Percentiles rank a stretch among this genome's conserved stretches.
Evolutionary conservation across 1,139 yeast genomes (phyloP).

Genomic region (Meyerozyma guilliermondii): DNA sequence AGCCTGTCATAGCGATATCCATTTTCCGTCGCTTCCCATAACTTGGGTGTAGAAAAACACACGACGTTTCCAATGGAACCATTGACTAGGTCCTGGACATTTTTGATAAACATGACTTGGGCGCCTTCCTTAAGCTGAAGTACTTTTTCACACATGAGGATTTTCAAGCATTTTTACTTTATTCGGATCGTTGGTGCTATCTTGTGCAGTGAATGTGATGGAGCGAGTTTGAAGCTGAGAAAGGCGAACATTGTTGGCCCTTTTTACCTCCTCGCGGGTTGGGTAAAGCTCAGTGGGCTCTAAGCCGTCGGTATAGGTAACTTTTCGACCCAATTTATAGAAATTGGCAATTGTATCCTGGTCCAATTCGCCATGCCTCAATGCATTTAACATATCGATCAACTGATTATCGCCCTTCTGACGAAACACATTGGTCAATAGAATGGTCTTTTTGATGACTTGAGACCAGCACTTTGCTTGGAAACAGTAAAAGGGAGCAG

Average conservation of each 20-base stretch:
- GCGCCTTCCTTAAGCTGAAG: conserved; percentile 52
- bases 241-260: conserved; percentile 58
- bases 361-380: conserved; percentile 63
- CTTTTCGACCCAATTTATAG: conserved; percentile 43
- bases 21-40: conserved; percentile 21
- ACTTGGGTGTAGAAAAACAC: conserved; percentile 49
- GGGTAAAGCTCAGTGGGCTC: conserved; percentile 80
- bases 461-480: conserved; percentile 53
- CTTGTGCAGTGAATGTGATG: conserved; percentile 49
- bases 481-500: conserved; percentile 45
- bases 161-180: conserved; percentile 28
- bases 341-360: conserved; percentile 42
- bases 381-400: conserved; percentile 67
- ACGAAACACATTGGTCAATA: conserved; percentile 63
- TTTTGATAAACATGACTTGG: conserved; percentile 54
- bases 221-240: conserved; percentile 26
- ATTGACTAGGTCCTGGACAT: conserved; percentile 46
- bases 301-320: conserved; percentile 65
- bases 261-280: conserved; percentile 67
- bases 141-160: conserved; percentile 41
- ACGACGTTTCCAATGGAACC: conserved; percentile 56
- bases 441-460: conserved; percentile 49
- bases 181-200: conserved; percentile 27
- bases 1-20: conserved; percentile 22
- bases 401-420: conserved; percentile 66